phyloP scores from a whole-genome alignment of 192 early-diverging fungal species.

The Backusella tuberculispora region DNA sequence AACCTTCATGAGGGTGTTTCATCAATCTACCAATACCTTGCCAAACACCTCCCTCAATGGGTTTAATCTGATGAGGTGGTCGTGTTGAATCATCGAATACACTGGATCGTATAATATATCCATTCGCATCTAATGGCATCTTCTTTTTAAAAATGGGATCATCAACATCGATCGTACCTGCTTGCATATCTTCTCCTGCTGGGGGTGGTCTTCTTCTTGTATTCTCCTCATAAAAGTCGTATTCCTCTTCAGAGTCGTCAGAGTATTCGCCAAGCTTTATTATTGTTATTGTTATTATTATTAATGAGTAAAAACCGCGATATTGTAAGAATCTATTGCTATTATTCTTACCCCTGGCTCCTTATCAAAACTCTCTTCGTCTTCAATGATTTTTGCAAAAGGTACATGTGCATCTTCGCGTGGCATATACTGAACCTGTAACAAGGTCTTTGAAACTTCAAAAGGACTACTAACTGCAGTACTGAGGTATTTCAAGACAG shows the following conservation, averaged over 20 bases:
- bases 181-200: constrained; percentile 30
- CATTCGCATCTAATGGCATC: constrained; percentile 53
- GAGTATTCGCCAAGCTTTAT: constrained; percentile 31
- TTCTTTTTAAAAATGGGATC: constrained; percentile 52
- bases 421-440: constrained; percentile 78
- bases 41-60: constrained; percentile 63
- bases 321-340: not conserved
- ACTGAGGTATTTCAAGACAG: constrained; percentile 64
- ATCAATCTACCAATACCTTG: constrained; percentile 55
- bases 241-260: constrained; percentile 33
- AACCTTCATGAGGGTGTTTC: constrained; percentile 71
- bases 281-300: constrained; percentile 11
- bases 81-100: constrained; percentile 57
- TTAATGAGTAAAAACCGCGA: not conserved
- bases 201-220: constrained; percentile 19
- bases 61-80: constrained; percentile 64
- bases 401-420: constrained; percentile 50
- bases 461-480: constrained; percentile 65
- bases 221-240: constrained; percentile 27
- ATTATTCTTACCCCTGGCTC: constrained; percentile 44
- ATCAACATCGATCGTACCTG: constrained; percentile 44
- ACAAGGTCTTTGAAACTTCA: constrained; percentile 66
- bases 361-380: constrained; percentile 21
- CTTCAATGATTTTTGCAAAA: constrained; percentile 19
- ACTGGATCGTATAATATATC: constrained; percentile 62